phyloP scores from a whole-genome alignment of 768 basidiomycete genomes.

The Lentinula sp. region DNA sequence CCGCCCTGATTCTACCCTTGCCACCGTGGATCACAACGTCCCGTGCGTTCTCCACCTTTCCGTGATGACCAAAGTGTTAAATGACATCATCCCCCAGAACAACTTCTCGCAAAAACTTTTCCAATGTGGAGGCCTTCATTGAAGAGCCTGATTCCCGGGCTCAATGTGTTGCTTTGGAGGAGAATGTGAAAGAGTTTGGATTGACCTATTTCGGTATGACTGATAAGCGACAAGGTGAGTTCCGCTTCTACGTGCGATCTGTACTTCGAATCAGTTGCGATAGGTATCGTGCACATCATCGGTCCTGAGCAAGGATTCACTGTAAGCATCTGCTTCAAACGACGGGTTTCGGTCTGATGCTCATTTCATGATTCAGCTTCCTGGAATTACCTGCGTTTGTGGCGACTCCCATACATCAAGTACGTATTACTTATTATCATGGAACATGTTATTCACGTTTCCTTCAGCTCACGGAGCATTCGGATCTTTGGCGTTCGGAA shows the following conservation, averaged over 20 bases:
- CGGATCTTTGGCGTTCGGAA: conserved; percentile 88
- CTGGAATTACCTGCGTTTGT: conserved; percentile 80
- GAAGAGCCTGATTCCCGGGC: conserved; percentile 80
- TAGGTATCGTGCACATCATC: conserved; percentile 84
- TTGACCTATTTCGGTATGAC: conserved; percentile 90
- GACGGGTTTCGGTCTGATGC: background rate
- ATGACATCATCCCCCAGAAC: conserved; percentile 39
- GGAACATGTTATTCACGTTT: conserved; percentile 3
- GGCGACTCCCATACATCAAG: conserved; percentile 94
- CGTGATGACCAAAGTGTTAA: background rate
- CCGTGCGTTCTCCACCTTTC: conserved; percentile 46
- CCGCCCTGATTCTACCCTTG: conserved; percentile 83
- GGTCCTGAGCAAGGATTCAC: conserved; percentile 95
- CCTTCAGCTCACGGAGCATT: conserved; percentile 81
- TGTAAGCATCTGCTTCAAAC: conserved; percentile 25
- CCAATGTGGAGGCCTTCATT: conserved; percentile 66
- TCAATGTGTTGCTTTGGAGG: conserved; percentile 78
- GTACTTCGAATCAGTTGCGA: background rate
- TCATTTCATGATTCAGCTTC: conserved; percentile 36
- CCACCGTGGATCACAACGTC: conserved; percentile 85
- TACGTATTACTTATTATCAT: conserved; percentile 26
- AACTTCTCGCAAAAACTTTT: conserved; percentile 68
- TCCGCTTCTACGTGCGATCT: background rate
- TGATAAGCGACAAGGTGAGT: conserved; percentile 77
- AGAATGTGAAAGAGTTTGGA: conserved; percentile 88